Percentiles rank a stretch among this genome's conserved stretches.
Conservation (phyloP, 345 rosid species). For the Populus tremula region DNA sequence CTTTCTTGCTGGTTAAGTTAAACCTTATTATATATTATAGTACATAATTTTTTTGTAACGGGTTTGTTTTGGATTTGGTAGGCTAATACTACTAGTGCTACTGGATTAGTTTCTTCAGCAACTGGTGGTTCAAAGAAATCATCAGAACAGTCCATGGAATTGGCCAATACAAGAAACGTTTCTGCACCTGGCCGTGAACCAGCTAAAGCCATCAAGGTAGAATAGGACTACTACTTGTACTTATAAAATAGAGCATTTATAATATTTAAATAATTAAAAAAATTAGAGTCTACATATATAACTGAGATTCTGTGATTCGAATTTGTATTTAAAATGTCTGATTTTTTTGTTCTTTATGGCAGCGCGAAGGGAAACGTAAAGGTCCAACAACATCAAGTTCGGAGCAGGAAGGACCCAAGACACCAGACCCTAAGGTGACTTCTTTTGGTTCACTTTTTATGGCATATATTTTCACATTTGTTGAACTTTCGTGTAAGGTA, state of each 20-base stretch:
- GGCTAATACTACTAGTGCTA: conserved; percentile 13
- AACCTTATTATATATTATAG: background rate
- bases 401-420: conserved; percentile 46
- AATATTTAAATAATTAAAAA: background rate
- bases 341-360: conserved; percentile 4
- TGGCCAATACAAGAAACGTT: conserved; percentile 28
- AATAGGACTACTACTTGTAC: background rate
- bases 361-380: conserved; percentile 51
- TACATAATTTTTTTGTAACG: background rate
- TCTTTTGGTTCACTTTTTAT: background rate
- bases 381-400: conserved; percentile 39
- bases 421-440: conserved; percentile 51
- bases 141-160: conserved; percentile 34
- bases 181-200: conserved; percentile 26
- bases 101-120: conserved; percentile 23
- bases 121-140: conserved; percentile 42
- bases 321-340: conserved; percentile 2
- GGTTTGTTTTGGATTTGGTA: conserved; percentile 28
- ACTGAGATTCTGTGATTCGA: conserved; percentile 19
- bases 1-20: background rate
- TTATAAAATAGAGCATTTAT: background rate
- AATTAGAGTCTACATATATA: background rate
- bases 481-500: background rate
- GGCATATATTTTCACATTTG: background rate
- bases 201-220: conserved; percentile 40